Evolutionary conservation across 2,329 filamentous ascomycete genomes (phyloP).

Genomic region (Dactylellina leptospora): DNA sequence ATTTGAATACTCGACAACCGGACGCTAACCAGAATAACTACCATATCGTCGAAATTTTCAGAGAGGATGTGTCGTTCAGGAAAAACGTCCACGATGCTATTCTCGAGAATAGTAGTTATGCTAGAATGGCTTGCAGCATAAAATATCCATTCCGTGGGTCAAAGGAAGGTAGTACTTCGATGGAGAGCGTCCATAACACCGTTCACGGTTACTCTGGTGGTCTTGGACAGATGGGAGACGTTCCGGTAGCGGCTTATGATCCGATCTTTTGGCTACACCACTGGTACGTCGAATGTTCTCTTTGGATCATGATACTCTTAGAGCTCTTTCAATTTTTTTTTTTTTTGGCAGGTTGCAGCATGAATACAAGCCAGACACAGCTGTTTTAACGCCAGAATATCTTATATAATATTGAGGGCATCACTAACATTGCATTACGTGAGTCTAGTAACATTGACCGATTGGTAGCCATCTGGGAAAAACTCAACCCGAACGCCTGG

Average conservation of each 20-base stretch:
- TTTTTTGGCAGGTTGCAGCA: no score
- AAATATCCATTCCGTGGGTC: background rate
- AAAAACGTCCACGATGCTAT: background rate
- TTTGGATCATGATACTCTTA: background rate
- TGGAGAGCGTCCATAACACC: slow-evolving; percentile 2
- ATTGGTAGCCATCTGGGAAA: slow-evolving; percentile 33
- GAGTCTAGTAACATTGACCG: slow-evolving; percentile 30
- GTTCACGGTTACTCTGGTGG: background rate
- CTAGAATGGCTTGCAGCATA: background rate
- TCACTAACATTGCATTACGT: background rate
- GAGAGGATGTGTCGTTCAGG: slow-evolving; percentile 5
- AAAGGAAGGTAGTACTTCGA: background rate
- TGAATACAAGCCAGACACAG: no score
- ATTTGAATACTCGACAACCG: background rate
- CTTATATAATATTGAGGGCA: background rate
- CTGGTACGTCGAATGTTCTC: slow-evolving; percentile 15
- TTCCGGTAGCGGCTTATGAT: slow-evolving; percentile 34
- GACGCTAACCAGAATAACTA: slow-evolving; percentile 8
- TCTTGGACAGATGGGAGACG: slow-evolving; percentile 26
- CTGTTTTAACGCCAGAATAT: no score
- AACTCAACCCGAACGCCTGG: background rate
- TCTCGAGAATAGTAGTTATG: background rate
- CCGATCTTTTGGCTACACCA: slow-evolving; percentile 47
- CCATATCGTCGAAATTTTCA: slow-evolving; percentile 13
- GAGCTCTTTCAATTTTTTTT: no score